Evolutionary conservation across 2,329 filamentous ascomycete genomes (phyloP).

Genomic region (Alternaria ethzedia): DNA sequence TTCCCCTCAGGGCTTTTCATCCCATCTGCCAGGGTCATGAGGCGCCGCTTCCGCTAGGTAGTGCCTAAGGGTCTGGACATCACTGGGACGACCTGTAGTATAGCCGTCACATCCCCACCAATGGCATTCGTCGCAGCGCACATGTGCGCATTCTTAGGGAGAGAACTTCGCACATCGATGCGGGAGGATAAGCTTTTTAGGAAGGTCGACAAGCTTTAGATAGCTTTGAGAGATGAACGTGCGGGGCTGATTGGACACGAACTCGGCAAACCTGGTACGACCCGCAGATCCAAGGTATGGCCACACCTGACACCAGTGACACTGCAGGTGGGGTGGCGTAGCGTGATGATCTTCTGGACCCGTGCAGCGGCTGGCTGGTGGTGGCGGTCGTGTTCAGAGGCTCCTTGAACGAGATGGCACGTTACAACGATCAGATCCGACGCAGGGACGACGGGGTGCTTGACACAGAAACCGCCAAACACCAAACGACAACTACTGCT

Average conservation of each 20-base stretch:
- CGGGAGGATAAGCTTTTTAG: constrained; percentile 24
- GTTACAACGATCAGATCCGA: background rate
- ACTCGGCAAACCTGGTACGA: background rate
- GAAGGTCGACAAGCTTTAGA: constrained; percentile 27
- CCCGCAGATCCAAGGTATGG: background rate
- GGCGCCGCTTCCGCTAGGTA: background rate
- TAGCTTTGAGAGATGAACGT: constrained; percentile 12
- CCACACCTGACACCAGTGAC: background rate
- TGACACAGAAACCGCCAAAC: background rate
- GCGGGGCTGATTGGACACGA: constrained; percentile 21
- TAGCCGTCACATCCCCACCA: background rate
- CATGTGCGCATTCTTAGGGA: constrained; percentile 1
- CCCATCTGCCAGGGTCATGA: background rate
- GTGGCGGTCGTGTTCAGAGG: background rate
- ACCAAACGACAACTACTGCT: background rate
- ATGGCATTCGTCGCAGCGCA: background rate
- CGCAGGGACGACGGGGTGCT: background rate
- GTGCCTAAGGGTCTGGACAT: background rate
- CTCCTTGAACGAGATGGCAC: background rate
- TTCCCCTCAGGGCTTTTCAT: background rate
- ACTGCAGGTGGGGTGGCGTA: background rate
- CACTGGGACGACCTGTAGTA: background rate
- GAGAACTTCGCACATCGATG: background rate
- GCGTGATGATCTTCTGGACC: background rate
- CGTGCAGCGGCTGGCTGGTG: background rate